phyloP scores from a whole-genome alignment of 1,139 yeast species.

The Nadsonia starkeyi-henricii region DNA sequence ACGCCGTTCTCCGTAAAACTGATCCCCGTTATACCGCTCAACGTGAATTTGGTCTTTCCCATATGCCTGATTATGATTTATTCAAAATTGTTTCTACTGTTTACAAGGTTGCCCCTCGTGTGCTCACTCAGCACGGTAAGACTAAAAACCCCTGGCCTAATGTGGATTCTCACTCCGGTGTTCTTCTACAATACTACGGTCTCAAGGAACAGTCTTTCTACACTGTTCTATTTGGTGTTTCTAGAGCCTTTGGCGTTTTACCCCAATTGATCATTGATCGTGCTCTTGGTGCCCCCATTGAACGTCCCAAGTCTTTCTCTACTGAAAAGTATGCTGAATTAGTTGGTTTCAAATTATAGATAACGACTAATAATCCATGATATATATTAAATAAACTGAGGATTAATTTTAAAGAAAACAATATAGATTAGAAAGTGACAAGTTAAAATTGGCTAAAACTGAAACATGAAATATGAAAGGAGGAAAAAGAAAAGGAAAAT shows the following conservation, averaged over 20 bases:
- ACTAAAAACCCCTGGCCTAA: constrained; percentile 54
- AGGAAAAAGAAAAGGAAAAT: neutral
- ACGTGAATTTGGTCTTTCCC: constrained; percentile 94
- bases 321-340: constrained; percentile 32
- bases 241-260: constrained; percentile 43
- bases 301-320: constrained; percentile 44
- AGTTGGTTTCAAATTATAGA: constrained; percentile 27
- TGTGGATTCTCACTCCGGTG: constrained; percentile 47
- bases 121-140: constrained; percentile 43
- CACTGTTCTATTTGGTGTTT: constrained; percentile 47
- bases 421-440: neutral
- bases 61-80: constrained; percentile 90
- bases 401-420: too few relatives aligned
- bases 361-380: neutral
- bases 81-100: constrained; percentile 80
- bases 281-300: constrained; percentile 45
- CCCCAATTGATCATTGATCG: constrained; percentile 50
- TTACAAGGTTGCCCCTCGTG: constrained; percentile 39
- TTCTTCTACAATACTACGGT: constrained; percentile 45
- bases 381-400: neutral
- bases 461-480: neutral
- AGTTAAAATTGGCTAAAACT: neutral
- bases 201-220: constrained; percentile 40
- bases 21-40: constrained; percentile 98
- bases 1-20: constrained; percentile 92